Evolutionary conservation across 495 filamentous ascomycete genomes (phyloP).

Genomic region (Halenospora varia): DNA sequence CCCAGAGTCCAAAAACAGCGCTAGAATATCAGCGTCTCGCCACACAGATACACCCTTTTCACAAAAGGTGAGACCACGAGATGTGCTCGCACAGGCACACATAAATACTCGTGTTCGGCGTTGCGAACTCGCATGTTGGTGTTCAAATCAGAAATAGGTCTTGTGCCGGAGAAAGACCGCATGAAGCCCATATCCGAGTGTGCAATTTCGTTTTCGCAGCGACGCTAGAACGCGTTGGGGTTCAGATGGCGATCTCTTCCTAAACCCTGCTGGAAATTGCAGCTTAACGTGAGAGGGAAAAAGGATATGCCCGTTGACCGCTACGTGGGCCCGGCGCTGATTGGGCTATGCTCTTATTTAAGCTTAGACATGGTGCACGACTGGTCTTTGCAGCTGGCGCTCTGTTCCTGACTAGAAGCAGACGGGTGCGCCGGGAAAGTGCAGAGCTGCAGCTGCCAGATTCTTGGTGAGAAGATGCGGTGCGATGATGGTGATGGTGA

Average conservation of each 20-base stretch:
- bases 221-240: background rate
- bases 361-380: background rate
- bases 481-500: no score
- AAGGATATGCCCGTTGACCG: background rate
- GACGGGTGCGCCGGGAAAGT: background rate
- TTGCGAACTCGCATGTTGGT: background rate
- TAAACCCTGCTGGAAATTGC: background rate
- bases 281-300: no score
- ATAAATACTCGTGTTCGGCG: background rate
- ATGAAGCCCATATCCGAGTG: background rate
- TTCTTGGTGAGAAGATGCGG: no score
- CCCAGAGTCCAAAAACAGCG: background rate
- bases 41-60: background rate
- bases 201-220: background rate
- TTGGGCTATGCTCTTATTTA: background rate
- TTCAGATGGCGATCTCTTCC: background rate
- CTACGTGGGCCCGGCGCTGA: background rate
- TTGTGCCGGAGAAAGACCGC: background rate
- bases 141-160: background rate
- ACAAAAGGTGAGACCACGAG: background rate
- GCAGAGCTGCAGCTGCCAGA: background rate
- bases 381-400: background rate
- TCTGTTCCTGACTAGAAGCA: background rate
- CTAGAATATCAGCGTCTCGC: background rate
- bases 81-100: background rate